phyloP scores from a whole-genome alignment of 2,329 filamentous ascomycete species.

The Allantophomopsis cytisporea region DNA sequence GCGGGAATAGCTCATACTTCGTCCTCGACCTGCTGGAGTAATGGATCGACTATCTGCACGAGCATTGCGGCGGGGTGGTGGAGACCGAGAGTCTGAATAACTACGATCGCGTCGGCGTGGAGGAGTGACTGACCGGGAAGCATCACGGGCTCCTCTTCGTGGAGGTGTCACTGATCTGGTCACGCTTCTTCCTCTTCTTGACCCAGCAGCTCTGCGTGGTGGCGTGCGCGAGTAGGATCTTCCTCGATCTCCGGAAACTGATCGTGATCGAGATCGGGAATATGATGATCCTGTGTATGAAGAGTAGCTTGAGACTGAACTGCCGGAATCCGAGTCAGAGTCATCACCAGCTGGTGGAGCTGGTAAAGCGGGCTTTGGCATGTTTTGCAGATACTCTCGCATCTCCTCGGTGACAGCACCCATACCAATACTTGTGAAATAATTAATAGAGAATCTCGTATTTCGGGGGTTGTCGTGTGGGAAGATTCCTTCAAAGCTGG shows the following conservation, averaged over 20 bases:
- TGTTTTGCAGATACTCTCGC: conserved; percentile 79
- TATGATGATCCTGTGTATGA: conserved; percentile 55
- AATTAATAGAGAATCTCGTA: conserved; percentile 96
- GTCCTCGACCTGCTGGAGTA: neutral
- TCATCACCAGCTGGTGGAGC: conserved; percentile 43
- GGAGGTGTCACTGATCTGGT: conserved; percentile 12
- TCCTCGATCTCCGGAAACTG: conserved; percentile 6
- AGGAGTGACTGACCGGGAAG: conserved; percentile 1
- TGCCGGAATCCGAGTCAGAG: conserved; percentile 52
- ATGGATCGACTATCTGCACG: conserved; percentile 1
- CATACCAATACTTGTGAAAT: conserved; percentile 97
- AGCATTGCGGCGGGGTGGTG: neutral
- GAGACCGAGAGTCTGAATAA: neutral
- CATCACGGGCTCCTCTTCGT: conserved; percentile 4
- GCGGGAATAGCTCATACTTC: neutral
- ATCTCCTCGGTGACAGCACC: conserved; percentile 88
- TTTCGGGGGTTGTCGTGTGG: conserved; percentile 80
- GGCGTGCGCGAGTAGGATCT: conserved; percentile 8
- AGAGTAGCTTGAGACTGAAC: conserved; percentile 62
- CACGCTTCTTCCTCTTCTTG: conserved; percentile 12
- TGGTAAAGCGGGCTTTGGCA: conserved; percentile 71
- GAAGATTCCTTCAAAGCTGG: conserved; percentile 76
- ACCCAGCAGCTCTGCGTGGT: conserved; percentile 7
- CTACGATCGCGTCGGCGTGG: neutral
- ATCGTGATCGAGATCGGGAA: conserved; percentile 24